Base-by-base conservation (phyloP, 2,329 filamentous ascomycete species). In the Colletotrichum theobromicola region DNA sequence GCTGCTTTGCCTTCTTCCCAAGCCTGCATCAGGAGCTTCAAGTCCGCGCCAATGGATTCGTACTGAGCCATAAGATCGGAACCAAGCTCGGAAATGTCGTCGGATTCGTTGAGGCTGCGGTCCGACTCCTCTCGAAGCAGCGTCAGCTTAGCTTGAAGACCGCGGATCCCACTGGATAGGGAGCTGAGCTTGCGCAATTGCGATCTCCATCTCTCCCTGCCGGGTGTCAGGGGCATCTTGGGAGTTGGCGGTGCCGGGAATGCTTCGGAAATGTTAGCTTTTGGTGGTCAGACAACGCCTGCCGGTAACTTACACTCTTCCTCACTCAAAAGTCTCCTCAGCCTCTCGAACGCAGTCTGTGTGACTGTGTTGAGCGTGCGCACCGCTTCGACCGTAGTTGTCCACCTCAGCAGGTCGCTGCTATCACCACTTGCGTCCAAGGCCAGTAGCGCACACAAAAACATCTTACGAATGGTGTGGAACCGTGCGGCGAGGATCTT, bases 81-180 rank as follows among this genome's bases (percentile, higher is more conserved):
- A 1, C 94, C 95, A 18, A 98, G 89, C 77, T 98, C 94, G 5
- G 92, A 91, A 21, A 94, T 91, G 78, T 93, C 91, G 73, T 89
- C 88, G 46, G 94, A 92, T 78, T 93, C 92, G 79, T 98, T 94
- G 32, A 98, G 85, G 57, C 92, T 92, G 75, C 91, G 91, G 80
- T 94, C 95, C 0, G 95, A 97, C 83, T 98, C 95, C 82, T 99
- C 97, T 64, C 95, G 92, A 69, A 98, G 86, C 9, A 99, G 88
- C 75, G 97, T 95, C 86, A 99, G 92, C 83, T 98, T 99, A 42
- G 97, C 97, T 84, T 98, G 96, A 63, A 99, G 88, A 13, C 95
- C 94, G 32, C 96, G 93, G 75, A 98, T 98, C 18, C 95, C 96
- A 70, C 95, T 94, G 1, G 95, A 98, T 37, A 99, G 88, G 1